Base-by-base conservation (phyloP, 495 filamentous ascomycete species). In the Trichoderma asperelloides region DNA sequence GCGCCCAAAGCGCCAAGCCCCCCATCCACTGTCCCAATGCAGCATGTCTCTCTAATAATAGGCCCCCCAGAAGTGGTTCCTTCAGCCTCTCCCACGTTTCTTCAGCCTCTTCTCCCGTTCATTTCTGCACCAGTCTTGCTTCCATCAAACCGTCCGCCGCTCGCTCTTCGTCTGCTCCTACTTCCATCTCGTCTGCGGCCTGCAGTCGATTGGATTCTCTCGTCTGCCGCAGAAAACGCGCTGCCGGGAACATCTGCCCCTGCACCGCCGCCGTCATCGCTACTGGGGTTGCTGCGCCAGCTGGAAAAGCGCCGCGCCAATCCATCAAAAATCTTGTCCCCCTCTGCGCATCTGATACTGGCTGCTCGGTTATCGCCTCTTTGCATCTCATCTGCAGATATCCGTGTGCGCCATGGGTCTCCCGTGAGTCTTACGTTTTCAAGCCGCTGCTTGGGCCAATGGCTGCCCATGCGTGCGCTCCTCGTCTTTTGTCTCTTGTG, bases 361-460 rank as follows among this genome's bases (percentile, higher is more conserved):
- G 4, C 51, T 11, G 47, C 33, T 47, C 33, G 13, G 2, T 47
- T 27, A 45, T 27, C 47, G 28, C 62, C 60, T 62, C 39, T 60
- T 62, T 63, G 37, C n/a, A 28, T 21, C 21, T 28, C 21, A 23
- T 47, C 64, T 23, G 21, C 64, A 18, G 5, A n/a, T n/a, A 43
- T n/a, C 33, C 12, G n/a, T 13, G n/a, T 30, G 25, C 65, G 81
- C 73, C 75, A 94, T 95, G 91, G 91, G 91, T 80, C 86, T 93
- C 68, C 90, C 88, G 88, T 92, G 85, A 86, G 89, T 87, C 71
- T 43, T 65, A 65, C 73, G 68, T 66, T 68, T 69, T 67, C 68
- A 37, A 69, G 68, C 27, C n/a, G 28, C 66, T 64, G 51, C 13
- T 68, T 65, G 63, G 62, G 64, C 27, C 27, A 30, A 28, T 28